Conservation (phyloP, 2,329 filamentous ascomycete species). For the Dendryphion nanum region DNA sequence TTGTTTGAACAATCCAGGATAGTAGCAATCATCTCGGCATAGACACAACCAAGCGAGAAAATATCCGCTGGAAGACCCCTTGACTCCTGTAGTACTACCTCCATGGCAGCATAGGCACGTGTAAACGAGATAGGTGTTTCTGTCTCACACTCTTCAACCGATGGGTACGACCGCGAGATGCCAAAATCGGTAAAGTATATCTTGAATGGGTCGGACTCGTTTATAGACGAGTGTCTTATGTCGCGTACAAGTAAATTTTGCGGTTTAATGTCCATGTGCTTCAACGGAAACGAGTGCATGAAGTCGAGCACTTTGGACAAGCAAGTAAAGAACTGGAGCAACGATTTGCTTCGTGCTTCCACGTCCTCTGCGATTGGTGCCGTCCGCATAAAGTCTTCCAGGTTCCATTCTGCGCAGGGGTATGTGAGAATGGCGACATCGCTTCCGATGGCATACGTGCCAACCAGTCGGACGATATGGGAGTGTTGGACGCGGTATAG, state of each 20-base stretch:
- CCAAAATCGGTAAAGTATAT: conserved; percentile 27
- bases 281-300: conserved; percentile 14
- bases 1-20: not conserved
- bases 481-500: conserved; percentile 12
- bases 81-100: conserved; percentile 13
- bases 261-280: conserved; percentile 30
- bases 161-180: conserved; percentile 17
- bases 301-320: conserved; percentile 10
- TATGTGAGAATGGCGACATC: conserved; percentile 19
- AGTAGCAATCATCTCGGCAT: conserved; percentile 14
- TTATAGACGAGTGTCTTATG: conserved; percentile 1
- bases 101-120: conserved; percentile 16
- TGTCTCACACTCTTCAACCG: conserved; percentile 13
- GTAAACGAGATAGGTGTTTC: conserved; percentile 16
- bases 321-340: conserved; percentile 11
- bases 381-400: conserved; percentile 13
- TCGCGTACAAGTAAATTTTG: conserved; percentile 19
- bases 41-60: conserved; percentile 24
- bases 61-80: conserved; percentile 17
- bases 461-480: conserved; percentile 20
- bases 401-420: conserved; percentile 16
- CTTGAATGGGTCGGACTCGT: conserved; percentile 3
- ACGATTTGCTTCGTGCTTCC: not conserved
- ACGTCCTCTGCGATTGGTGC: not conserved
- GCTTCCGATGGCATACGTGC: conserved; percentile 12